These are phyloP conservation scores for Graphilbum sp. DNA, from an alignment of 2,329 filamentous ascomycete genomes.

Conservation along the genomic window DNA sequence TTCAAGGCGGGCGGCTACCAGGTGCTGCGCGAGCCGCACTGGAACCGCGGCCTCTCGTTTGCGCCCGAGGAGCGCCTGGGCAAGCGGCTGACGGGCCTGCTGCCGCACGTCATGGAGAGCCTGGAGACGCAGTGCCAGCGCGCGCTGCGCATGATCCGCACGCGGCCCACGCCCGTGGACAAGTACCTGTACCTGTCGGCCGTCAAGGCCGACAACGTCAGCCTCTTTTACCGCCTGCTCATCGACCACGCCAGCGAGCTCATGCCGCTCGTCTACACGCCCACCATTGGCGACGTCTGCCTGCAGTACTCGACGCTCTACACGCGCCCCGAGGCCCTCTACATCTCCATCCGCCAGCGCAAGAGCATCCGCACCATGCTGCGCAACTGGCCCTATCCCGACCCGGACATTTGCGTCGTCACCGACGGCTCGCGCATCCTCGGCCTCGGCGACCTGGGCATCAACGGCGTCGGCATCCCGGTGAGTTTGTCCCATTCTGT, in stretches of 20 bases:
- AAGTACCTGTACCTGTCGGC: constrained; percentile 71
- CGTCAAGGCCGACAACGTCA: constrained; percentile 58
- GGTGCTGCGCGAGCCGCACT: constrained; percentile 42
- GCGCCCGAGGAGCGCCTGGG: constrained; percentile 44
- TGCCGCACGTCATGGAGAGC: constrained; percentile 47
- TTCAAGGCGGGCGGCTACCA: constrained; percentile 41
- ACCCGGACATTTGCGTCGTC: constrained; percentile 90
- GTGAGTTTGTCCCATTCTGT: constrained; percentile 29
- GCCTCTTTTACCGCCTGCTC: constrained; percentile 70
- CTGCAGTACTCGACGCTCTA: constrained; percentile 92
- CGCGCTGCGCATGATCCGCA: constrained; percentile 59
- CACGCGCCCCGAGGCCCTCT: constrained; percentile 86
- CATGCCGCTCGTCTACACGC: constrained; percentile 75
- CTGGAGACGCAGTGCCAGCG: constrained; percentile 43
- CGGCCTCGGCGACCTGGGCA: constrained; percentile 83
- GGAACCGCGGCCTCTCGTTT: constrained; percentile 50
- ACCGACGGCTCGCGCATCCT: constrained; percentile 90
- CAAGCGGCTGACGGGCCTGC: constrained; percentile 50
- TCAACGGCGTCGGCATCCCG: constrained; percentile 96
- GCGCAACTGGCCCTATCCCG: constrained; percentile 76
- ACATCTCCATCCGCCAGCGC: constrained; percentile 88
- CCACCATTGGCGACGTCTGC: constrained; percentile 90
- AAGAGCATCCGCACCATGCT: constrained; percentile 81
- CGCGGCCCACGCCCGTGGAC: constrained; percentile 55
- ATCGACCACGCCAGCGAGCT: constrained; percentile 60